Percentiles rank a stretch among this genome's conserved stretches.
Evolutionary conservation across 2,329 filamentous ascomycete species (phyloP).

Genomic region (Colletotrichum phormii): DNA sequence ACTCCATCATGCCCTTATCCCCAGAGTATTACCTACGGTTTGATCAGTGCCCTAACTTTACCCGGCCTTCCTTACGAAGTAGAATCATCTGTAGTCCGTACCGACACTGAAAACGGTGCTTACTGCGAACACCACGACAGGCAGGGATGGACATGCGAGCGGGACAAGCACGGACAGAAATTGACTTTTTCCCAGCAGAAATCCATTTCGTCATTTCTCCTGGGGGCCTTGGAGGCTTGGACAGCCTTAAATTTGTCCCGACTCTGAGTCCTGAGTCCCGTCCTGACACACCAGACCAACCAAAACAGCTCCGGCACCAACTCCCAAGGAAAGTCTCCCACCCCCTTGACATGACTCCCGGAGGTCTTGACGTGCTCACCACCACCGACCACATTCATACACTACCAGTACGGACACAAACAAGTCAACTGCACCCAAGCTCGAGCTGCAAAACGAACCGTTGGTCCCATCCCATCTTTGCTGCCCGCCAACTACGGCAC

Average conservation of each 20-base stretch:
- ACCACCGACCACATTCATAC: too few relatives aligned
- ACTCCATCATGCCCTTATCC: too few relatives aligned
- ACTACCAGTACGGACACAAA: background rate
- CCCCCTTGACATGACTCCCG: too few relatives aligned
- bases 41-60: too few relatives aligned
- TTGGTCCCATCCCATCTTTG: background rate
- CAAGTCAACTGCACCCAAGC: background rate
- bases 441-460: slow-evolving; percentile 8
- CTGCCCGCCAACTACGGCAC: background rate
- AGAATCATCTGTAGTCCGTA: too few relatives aligned
- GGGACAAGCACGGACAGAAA: background rate
- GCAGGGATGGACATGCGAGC: background rate
- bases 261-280: background rate
- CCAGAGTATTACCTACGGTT: too few relatives aligned
- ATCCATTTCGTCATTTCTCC: slow-evolving; percentile 32
- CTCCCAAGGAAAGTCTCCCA: background rate
- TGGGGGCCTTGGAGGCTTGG: background rate
- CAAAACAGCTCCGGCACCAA: background rate
- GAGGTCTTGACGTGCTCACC: too few relatives aligned
- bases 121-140: background rate
- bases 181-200: background rate
- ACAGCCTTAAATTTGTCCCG: background rate
- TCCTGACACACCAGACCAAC: background rate
- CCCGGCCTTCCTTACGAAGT: too few relatives aligned
- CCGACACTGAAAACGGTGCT: background rate